These are phyloP conservation scores for Aspergillus baeticus DNA, from an alignment of 495 filamentous ascomycete species.

Conservation along the genomic window DNA sequence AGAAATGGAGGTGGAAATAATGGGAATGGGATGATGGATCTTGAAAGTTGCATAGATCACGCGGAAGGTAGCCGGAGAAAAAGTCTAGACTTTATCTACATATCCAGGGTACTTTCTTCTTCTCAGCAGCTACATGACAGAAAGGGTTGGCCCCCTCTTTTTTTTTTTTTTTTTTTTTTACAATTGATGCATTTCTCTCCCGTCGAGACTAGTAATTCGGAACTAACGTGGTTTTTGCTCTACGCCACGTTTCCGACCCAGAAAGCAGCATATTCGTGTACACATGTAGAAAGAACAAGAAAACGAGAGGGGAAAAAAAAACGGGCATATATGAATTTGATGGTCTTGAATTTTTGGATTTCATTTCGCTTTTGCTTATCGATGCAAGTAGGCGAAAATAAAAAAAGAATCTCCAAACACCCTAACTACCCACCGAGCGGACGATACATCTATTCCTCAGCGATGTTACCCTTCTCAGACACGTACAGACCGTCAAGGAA, in stretches of 20 bases:
- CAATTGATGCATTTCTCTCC: too few species aligned
- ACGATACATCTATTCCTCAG: slow-evolving; percentile 59
- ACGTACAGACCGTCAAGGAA: slow-evolving; percentile 99
- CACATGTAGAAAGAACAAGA: slow-evolving; percentile 20
- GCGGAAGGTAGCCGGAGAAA: background rate
- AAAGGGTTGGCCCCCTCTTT: too few species aligned
- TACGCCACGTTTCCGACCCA: slow-evolving; percentile 30
- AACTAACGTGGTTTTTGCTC: slow-evolving; percentile 18
- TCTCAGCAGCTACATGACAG: too few species aligned
- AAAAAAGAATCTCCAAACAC: slow-evolving; percentile 36
- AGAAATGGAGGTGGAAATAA: background rate
- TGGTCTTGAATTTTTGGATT: slow-evolving; percentile 42
- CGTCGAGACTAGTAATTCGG: background rate
- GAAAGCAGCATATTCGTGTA: slow-evolving; percentile 31
- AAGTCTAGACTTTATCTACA: slow-evolving; percentile 15
- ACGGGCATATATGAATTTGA: slow-evolving; percentile 32
- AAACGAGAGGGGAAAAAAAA: background rate
- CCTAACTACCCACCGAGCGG: slow-evolving; percentile 34
- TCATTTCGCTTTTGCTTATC: slow-evolving; percentile 45
- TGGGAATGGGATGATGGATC: background rate
- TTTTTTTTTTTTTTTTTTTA: too few species aligned
- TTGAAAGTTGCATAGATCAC: background rate
- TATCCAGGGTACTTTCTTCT: background rate
- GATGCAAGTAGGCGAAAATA: slow-evolving; percentile 49
- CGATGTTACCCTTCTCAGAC: slow-evolving; percentile 93